phyloP scores from a whole-genome alignment of 2,329 filamentous ascomycete genomes.

The Erysiphe pulchra region DNA sequence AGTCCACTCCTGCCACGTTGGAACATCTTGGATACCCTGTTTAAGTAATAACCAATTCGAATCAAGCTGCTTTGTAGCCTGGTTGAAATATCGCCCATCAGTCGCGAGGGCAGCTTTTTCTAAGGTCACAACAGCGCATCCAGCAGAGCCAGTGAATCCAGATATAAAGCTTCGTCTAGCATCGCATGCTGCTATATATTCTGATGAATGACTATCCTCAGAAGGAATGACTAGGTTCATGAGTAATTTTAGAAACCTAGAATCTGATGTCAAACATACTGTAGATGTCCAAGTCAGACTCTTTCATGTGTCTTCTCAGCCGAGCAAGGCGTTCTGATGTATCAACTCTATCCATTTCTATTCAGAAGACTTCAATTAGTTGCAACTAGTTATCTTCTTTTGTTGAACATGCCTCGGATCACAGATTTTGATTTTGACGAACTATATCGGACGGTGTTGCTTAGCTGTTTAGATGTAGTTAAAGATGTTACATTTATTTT shows the following conservation, averaged over 20 bases:
- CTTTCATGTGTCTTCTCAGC: slow-evolving; percentile 66
- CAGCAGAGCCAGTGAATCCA: slow-evolving; percentile 85
- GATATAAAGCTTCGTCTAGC: slow-evolving; percentile 74
- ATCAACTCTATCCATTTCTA: slow-evolving; percentile 49
- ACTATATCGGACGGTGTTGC: too few relatives aligned
- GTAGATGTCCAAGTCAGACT: slow-evolving; percentile 74
- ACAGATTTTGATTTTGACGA: too few relatives aligned
- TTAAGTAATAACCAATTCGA: slow-evolving; percentile 78
- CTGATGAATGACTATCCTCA: slow-evolving; percentile 90
- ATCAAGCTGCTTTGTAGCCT: slow-evolving; percentile 76
- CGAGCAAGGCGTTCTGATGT: slow-evolving; percentile 51
- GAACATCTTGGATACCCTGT: slow-evolving; percentile 77
- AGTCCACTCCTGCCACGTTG: slow-evolving; percentile 93
- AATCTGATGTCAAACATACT: slow-evolving; percentile 28
- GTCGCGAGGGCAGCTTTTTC: slow-evolving; percentile 78
- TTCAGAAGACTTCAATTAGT: slow-evolving; percentile 1
- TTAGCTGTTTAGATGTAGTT: too few relatives aligned
- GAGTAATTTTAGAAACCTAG: slow-evolving; percentile 4
- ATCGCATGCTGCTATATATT: slow-evolving; percentile 95
- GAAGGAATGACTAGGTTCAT: slow-evolving; percentile 56
- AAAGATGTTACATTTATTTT: too few relatives aligned
- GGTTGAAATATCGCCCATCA: slow-evolving; percentile 94
- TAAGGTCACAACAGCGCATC: slow-evolving; percentile 67
- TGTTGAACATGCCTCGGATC: background rate
- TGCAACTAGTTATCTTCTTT: background rate